Conservation (phyloP, 305 asterid genomes). For the Fraxinus greggii region DNA sequence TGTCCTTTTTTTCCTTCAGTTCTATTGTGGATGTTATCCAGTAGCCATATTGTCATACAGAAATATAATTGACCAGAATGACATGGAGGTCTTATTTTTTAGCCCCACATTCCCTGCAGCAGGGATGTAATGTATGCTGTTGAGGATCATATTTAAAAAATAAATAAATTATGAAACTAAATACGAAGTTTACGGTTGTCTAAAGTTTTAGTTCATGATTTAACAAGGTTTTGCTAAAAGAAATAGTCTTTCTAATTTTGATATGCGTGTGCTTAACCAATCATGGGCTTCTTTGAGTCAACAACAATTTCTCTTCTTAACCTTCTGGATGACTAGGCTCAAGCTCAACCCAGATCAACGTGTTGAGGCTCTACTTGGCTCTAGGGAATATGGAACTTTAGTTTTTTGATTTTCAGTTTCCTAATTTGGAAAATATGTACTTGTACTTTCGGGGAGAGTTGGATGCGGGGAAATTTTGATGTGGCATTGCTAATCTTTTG, state of each 20-base stretch:
- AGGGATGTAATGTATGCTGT: neutral
- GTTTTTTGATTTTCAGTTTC: conserved; percentile 5
- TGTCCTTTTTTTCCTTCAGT: conserved; percentile 10
- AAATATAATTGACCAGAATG: neutral
- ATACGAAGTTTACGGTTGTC: neutral
- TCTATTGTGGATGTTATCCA: neutral
- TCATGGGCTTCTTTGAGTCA: conserved; percentile 17
- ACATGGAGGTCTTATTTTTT: neutral
- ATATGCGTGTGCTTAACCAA: neutral
- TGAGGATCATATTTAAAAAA: neutral
- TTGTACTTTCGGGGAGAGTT: conserved; percentile 12
- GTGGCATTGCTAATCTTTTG: neutral
- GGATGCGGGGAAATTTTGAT: neutral
- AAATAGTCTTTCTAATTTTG: conserved; percentile 16
- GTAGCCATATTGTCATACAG: neutral
- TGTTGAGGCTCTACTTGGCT: neutral
- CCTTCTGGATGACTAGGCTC: neutral
- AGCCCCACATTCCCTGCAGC: neutral
- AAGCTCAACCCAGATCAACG: neutral
- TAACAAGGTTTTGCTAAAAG: neutral
- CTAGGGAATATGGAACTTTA: neutral
- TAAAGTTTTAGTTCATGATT: neutral
- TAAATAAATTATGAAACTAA: neutral
- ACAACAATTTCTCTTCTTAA: conserved; percentile 3
- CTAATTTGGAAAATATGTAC: neutral